Base-by-base conservation (phyloP, 1,284 basidiomycete species). In the Cryptococcus sp. region DNA sequence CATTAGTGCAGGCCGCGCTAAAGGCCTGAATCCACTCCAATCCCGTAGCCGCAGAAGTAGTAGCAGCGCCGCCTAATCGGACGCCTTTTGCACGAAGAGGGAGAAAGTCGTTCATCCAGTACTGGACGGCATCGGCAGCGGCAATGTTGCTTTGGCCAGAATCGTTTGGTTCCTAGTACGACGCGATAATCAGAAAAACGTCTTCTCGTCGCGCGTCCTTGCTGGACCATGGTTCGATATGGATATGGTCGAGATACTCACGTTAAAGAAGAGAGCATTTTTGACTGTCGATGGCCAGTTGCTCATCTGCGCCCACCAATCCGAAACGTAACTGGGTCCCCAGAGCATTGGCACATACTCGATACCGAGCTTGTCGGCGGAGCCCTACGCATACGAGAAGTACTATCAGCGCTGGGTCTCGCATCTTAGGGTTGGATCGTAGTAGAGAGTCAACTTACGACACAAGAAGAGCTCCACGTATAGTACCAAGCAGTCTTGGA, bases 331-430 rank as follows among this genome's bases (percentile, higher is more conserved):
- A 50, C 68, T 61, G 69, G 85, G 59, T 65, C 87, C 86, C 87
- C 88, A 89, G 13, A 89, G 76, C 87, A 88, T 87, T 55, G 86
- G 83, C 61, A 83, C 81, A 73, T 79, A 84, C 17, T 82, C 74
- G 52, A 85, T 75, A 43, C 83, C 84, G 55, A 81, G 74, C 0
- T 79, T 70, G 20, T 74, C 70, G 16, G 59, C 54, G 34, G 83
- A 80, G 52, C 77, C 54, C 63, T 65, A n/a, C 15, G 10, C 37
- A 37, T 5, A 17, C 19, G 38, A 22, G 20, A 8, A 22, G 1
- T 26, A 39, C 17, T 38, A 15, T 26, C 51, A 50, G 41, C 20
- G 13, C 5, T 40, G 11, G 22, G 20, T 25, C 13, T 2, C 37
- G 13, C 19, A 17, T 25, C 16, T 26, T 10, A 34, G 3, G 20